phyloP scores from a whole-genome alignment of 257 asterid genomes.

The Solanum habrochaites region DNA sequence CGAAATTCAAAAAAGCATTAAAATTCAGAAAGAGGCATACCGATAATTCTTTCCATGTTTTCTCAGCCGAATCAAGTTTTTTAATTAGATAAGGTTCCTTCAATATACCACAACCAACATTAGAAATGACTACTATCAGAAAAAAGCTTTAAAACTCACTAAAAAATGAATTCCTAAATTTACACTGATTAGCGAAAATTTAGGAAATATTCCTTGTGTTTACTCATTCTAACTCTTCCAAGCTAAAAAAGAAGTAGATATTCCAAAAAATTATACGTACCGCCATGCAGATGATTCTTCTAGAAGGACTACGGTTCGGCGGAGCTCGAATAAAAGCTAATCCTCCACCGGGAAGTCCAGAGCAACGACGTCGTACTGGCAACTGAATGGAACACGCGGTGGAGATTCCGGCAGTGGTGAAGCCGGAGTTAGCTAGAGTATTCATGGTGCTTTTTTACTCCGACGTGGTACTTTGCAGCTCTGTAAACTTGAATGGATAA shows the following conservation, averaged over 20 bases:
- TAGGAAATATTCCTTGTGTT: neutral
- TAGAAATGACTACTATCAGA: neutral
- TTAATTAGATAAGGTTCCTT: constrained; percentile 84
- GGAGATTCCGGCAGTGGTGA: constrained; percentile 36
- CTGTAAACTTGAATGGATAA: neutral
- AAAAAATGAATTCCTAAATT: neutral
- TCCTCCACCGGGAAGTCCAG: neutral
- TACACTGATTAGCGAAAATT: neutral
- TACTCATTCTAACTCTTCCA: neutral
- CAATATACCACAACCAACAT: constrained; percentile 13
- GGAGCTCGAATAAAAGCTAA: constrained; percentile 17
- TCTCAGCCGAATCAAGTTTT: constrained; percentile 91
- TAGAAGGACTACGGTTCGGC: constrained; percentile 6
- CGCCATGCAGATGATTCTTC: constrained; percentile 79
- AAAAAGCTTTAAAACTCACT: neutral
- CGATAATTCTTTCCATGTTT: constrained; percentile 93
- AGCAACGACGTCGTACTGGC: constrained; percentile 13
- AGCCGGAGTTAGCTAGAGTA: constrained; percentile 36
- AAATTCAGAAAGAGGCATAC: constrained; percentile 22
- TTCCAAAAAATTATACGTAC: constrained; percentile 16
- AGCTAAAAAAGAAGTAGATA: neutral
- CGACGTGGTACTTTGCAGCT: neutral
- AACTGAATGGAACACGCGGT: constrained; percentile 29
- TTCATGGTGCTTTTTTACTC: constrained; percentile 25
- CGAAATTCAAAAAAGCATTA: neutral